Evolutionary conservation across 2,329 filamentous ascomycete species (phyloP), one percentile per base, ranked within the genome.

Genomic region (Aspergillus fijiensis): DNA sequence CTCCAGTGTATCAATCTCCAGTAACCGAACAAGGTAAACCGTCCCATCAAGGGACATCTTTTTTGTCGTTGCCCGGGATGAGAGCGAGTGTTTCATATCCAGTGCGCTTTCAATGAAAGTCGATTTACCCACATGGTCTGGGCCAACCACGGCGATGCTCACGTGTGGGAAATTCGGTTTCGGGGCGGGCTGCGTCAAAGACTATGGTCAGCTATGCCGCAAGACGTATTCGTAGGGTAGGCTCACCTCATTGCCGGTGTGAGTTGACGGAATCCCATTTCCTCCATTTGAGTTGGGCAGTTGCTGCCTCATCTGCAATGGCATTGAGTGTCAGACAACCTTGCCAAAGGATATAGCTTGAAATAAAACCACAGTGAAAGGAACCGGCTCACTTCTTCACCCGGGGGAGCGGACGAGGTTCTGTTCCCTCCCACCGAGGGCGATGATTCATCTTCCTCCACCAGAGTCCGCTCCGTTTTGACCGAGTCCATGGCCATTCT

Each of bases 51-150:
- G 73, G 12, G 82, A 80, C 74, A 87, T 83, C 65, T 82, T 85
- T 62, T 84, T 82, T 51, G 80, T 79, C 16, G 77, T 77, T 14
- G 74, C 72, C 21, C 68, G 68, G 2, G 79, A 74, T 4, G 74
- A 62, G 2, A 80, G 76, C 0, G 77, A 70, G 54, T 75, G 72
- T 58, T 79, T 81, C 68, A 86, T 78, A 51, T 84, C 82, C 56
- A 88, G 74, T 12, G 84, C 83, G 59, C 79, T 78, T 63, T 82
- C 81, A 62, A 87, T 81, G 67, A 88, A 87, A 51, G 81, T 83
- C 25, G 84, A 82, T 72, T 87, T 88, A 61, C 85, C 85, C 5
- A 83, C 81, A 55, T 77, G 77, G 58, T 77, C 75, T 55, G 79
- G 78, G 61, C 85, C 85, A 51, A 87, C 74, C 31, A 87, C 80